Conservation (phyloP, 768 basidiomycete genomes). For the Rubroboletus satanas region DNA sequence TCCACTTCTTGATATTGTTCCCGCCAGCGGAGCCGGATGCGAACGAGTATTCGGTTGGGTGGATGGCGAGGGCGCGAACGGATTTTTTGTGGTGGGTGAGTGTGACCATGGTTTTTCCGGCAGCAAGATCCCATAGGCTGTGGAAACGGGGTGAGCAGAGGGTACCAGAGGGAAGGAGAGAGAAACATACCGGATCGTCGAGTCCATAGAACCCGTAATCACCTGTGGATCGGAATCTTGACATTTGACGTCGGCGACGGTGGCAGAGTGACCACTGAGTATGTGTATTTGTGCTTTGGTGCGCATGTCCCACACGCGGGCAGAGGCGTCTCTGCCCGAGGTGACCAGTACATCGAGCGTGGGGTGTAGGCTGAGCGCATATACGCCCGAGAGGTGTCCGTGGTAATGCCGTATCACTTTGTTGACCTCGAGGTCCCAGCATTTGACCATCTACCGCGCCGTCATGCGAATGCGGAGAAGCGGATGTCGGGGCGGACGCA, state of each 20-base stretch:
- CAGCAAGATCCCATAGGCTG: slow-evolving; percentile 95
- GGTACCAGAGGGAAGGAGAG: too few relatives aligned
- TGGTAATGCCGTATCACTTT: slow-evolving; percentile 99
- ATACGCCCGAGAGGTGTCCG: slow-evolving; percentile 97
- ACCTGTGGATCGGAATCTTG: slow-evolving; percentile 98
- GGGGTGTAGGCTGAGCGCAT: slow-evolving; percentile 87
- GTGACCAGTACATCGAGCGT: slow-evolving; percentile 96
- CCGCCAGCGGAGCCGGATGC: slow-evolving; percentile 96
- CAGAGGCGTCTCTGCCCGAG: slow-evolving; percentile 92
- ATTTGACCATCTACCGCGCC: slow-evolving; percentile 90
- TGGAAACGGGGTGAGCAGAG: not conserved
- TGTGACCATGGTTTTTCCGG: slow-evolving; percentile 94
- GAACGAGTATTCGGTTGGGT: slow-evolving; percentile 96
- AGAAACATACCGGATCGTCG: slow-evolving; percentile 72
- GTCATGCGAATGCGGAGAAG: not conserved
- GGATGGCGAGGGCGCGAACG: slow-evolving; percentile 89
- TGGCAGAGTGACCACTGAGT: slow-evolving; percentile 89
- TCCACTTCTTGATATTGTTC: slow-evolving; percentile 99
- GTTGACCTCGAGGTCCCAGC: slow-evolving; percentile 98
- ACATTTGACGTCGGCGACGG: slow-evolving; percentile 92
- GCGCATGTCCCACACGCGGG: slow-evolving; percentile 99
- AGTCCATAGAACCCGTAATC: slow-evolving; percentile 98
- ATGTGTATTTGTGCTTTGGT: slow-evolving; percentile 96
- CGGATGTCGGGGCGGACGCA: slow-evolving; percentile 28
- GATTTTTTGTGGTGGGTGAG: slow-evolving; percentile 99